Evolutionary conservation across 202 grass and related monocot genomes (phyloP), one percentile per base, ranked within the genome.

Genomic region (Setaria viridis): DNA sequence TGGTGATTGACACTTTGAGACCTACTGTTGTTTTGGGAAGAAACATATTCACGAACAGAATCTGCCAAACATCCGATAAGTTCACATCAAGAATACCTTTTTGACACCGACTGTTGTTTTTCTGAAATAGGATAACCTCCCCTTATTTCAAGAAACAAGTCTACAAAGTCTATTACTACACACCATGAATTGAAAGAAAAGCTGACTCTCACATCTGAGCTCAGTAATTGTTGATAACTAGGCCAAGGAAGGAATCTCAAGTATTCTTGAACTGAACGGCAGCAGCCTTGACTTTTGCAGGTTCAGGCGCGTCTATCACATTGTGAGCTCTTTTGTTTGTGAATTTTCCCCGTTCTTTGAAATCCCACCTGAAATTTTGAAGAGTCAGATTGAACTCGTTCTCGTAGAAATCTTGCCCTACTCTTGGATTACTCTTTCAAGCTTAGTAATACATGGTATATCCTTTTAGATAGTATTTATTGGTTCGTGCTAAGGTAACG

Each of bases 351-450:
- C 9, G 29, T 35, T 1, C 49, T 55, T 35, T 74, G 30, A 35
- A 53, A 55, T 17, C 30, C 16, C 30, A 74, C 72, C 72, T 74
- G 72, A 74, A 74, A 74, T 37, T 5, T 17, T 55, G 29, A 20
- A 74, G 14, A 34, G 1, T 34, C 9, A 54, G 72, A 37, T 55
- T 35, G 4, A 74, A 55, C 14, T 73, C 30, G n/a, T 33, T 73
- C 47, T 16, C 29, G 17, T 17, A 72, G 6, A 50, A 17, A 63
- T 12, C 5, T 63, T 20, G 66, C 2, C 35, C 35, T 68, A 70
- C 11, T 25, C 25, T 25, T 25, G 25, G 25, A 25, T 25, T 25
- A 25, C 25, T 25, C 25, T 25, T 25, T 25, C 25, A 25, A 25
- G 25, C 25, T 25, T 25, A 25, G 25, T 25, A 25, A 25, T 25